phyloP scores from a whole-genome alignment of 1,284 basidiomycete species.

The Pseudozyma sp. region DNA sequence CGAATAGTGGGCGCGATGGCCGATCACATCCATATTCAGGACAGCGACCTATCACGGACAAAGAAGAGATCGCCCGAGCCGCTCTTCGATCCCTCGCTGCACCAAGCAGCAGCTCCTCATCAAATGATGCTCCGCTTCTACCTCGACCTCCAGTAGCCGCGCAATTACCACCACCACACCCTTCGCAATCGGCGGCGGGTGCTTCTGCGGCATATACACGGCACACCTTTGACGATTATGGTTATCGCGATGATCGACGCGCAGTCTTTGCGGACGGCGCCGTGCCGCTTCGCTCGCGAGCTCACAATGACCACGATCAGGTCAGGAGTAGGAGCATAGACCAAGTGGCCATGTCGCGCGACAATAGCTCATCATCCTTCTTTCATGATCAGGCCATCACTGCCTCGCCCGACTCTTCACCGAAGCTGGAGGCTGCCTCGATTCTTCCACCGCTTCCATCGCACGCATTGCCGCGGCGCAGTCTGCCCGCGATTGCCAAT shows the following conservation, averaged over 20 bases:
- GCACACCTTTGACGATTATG: neutral
- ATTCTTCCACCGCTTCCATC: conserved; percentile 2
- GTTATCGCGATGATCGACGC: conserved; percentile 4
- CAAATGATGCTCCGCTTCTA: conserved; percentile 8
- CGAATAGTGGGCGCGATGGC: conserved; percentile 11
- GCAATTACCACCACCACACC: conserved; percentile 1
- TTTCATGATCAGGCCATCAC: conserved; percentile 25
- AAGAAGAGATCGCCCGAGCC: conserved; percentile 44
- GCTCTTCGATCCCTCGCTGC: conserved; percentile 41
- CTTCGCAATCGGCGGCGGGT: neutral
- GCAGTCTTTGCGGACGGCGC: conserved; percentile 1
- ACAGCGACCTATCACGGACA: conserved; percentile 24
- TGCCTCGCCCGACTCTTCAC: conserved; percentile 37
- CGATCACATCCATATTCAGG: conserved; percentile 7
- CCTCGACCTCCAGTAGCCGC: conserved; percentile 1
- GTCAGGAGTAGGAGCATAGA: neutral
- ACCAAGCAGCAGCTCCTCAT: conserved; percentile 8
- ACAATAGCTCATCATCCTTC: conserved; percentile 24
- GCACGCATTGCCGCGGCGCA: conserved; percentile 16
- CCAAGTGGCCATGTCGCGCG: conserved; percentile 1
- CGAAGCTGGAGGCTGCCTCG: conserved; percentile 3
- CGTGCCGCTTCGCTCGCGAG: neutral
- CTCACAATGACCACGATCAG: neutral
- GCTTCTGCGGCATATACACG: conserved; percentile 5
- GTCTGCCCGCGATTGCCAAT: conserved; percentile 10